These are phyloP conservation scores for Termitomyces sp. DNA, from an alignment of 768 basidiomycete species.

Conservation along the genomic window DNA sequence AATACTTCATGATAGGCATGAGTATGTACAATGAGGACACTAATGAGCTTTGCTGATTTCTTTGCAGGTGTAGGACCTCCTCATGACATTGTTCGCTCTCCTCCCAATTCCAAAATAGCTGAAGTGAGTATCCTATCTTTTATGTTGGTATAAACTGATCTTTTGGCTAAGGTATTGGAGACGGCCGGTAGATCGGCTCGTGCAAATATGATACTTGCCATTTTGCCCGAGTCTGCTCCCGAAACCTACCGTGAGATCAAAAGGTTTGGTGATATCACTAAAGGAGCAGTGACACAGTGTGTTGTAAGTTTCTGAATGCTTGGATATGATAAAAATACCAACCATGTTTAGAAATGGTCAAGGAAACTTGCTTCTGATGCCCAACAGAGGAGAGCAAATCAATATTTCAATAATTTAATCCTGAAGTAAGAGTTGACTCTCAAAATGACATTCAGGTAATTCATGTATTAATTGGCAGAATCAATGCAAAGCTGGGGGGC, in stretches of 20 bases:
- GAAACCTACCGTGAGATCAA: slow-evolving; percentile 27
- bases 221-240: slow-evolving; percentile 27
- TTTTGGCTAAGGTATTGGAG: slow-evolving; percentile 7
- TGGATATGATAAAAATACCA: not conserved
- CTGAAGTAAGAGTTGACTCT: slow-evolving; percentile 41
- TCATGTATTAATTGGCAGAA: slow-evolving; percentile 29
- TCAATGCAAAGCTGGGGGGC: slow-evolving; percentile 66
- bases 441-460: not conserved
- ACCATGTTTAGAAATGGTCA: slow-evolving; percentile 22
- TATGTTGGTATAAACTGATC: not conserved
- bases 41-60: not conserved
- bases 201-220: slow-evolving; percentile 22
- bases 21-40: slow-evolving; percentile 5
- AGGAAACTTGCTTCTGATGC: slow-evolving; percentile 18
- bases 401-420: slow-evolving; percentile 62
- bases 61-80: not conserved
- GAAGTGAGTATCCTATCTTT: not conserved
- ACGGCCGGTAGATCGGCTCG: slow-evolving; percentile 2
- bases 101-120: slow-evolving; percentile 4
- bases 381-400: slow-evolving; percentile 23
- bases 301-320: slow-evolving; percentile 36
- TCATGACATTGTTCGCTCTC: slow-evolving; percentile 5
- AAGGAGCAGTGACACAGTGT: slow-evolving; percentile 63
- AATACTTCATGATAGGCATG: slow-evolving; percentile 10
- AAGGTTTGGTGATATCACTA: slow-evolving; percentile 36